Conservation (phyloP, 2,329 filamentous ascomycete genomes). For the Epichloe amarillans region DNA sequence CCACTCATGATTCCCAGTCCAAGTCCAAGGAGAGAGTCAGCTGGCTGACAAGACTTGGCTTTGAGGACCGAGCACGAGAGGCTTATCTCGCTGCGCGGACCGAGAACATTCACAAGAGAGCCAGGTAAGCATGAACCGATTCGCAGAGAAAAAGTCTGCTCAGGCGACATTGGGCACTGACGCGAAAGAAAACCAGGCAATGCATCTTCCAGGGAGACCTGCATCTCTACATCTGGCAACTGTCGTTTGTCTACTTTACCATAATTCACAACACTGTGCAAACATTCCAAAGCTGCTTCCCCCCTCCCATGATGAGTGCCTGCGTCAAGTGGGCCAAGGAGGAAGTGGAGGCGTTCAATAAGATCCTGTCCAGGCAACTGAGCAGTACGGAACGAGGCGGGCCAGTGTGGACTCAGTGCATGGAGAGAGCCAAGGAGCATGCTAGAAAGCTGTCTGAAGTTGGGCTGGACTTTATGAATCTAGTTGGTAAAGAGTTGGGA, state of each 20-base stretch:
- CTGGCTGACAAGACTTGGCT: constrained; percentile 78
- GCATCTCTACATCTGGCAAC: constrained; percentile 83
- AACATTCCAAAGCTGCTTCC: constrained; percentile 80
- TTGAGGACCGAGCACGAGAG: constrained; percentile 78
- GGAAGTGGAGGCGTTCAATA: constrained; percentile 82
- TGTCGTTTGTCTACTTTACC: constrained; percentile 92
- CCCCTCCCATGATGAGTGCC: constrained; percentile 75
- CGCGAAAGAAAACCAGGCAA: constrained; percentile 43
- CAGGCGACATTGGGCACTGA: background rate
- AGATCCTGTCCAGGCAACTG: constrained; percentile 67
- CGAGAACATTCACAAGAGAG: constrained; percentile 65
- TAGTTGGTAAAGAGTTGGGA: constrained; percentile 52
- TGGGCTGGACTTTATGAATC: constrained; percentile 74
- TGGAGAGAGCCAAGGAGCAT: constrained; percentile 69
- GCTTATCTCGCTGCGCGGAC: constrained; percentile 72
- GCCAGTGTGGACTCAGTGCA: constrained; percentile 67
- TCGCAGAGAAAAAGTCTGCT: too few relatives aligned
- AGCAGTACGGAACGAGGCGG: constrained; percentile 72
- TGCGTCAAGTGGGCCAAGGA: constrained; percentile 98
- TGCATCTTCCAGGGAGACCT: constrained; percentile 92
- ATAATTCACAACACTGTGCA: constrained; percentile 86
- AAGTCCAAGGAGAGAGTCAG: constrained; percentile 70
- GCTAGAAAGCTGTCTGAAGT: constrained; percentile 70
- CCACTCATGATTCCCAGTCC: constrained; percentile 61
- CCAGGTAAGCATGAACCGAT: constrained; percentile 42